Conservation (phyloP, 2,329 filamentous ascomycete genomes). For the Ramichloridium luteum region DNA sequence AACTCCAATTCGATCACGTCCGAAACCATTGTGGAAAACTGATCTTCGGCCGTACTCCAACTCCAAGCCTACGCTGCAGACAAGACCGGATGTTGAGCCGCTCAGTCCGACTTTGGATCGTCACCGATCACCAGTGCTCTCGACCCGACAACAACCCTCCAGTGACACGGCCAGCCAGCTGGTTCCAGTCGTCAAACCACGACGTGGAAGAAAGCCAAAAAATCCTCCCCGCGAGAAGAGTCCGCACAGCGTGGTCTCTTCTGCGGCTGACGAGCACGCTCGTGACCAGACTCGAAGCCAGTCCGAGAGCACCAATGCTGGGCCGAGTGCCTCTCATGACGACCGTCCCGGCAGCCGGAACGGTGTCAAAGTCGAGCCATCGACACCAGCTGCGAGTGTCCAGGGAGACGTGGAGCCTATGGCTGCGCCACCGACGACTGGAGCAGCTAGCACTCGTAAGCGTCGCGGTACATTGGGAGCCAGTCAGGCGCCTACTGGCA, state of each 20-base stretch:
- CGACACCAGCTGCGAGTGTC: conserved; percentile 30
- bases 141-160: conserved; percentile 1
- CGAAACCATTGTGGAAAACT: conserved; percentile 21
- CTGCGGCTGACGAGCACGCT: conserved; percentile 32
- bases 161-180: background rate
- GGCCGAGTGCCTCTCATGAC: conserved; percentile 24
- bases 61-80: conserved; percentile 13
- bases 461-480: conserved; percentile 25
- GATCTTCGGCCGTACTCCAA: conserved; percentile 11
- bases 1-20: conserved; percentile 15
- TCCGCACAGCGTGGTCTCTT: conserved; percentile 33
- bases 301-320: conserved; percentile 35
- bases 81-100: conserved; percentile 22
- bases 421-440: conserved; percentile 15
- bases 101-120: conserved; percentile 24
- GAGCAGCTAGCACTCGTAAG: conserved; percentile 19
- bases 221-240: conserved; percentile 13
- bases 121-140: conserved; percentile 8
- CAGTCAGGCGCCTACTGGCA: conserved; percentile 20
- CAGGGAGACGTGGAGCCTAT: conserved; percentile 26
- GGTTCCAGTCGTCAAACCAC: background rate
- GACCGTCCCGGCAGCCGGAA: conserved; percentile 28
- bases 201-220: conserved; percentile 6
- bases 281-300: conserved; percentile 37
- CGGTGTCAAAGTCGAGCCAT: conserved; percentile 36